Percentiles rank a stretch among this genome's conserved stretches.
Conservation (phyloP, 495 filamentous ascomycete genomes). For the Lasiosphaeria ovina region DNA sequence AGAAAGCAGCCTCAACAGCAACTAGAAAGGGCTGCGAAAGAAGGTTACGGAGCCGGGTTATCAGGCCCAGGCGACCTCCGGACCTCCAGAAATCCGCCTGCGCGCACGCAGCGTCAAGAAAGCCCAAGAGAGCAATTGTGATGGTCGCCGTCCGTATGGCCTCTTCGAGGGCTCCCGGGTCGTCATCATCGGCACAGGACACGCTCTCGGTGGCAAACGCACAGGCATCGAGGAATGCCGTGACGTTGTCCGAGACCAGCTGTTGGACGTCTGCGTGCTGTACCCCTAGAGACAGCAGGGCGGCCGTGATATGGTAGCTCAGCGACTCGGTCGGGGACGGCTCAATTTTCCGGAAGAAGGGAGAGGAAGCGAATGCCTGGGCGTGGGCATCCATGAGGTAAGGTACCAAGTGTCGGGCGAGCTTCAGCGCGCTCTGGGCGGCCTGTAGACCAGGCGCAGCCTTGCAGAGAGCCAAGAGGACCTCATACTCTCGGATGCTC, state of each 20-base stretch:
- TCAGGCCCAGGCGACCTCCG: conserved; percentile 64
- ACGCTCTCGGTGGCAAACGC: conserved; percentile 45
- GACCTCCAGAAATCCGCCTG: conserved; percentile 76
- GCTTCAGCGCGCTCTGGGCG: conserved; percentile 65
- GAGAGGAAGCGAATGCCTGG: conserved; percentile 74
- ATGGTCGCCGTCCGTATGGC: conserved; percentile 68
- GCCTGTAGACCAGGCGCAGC: conserved; percentile 70
- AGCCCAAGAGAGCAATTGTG: conserved; percentile 79
- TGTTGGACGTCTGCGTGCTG: conserved; percentile 65
- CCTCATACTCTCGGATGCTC: conserved; percentile 80
- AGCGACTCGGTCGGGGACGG: conserved; percentile 90
- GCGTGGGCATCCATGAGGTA: conserved; percentile 80
- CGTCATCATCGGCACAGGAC: conserved; percentile 49
- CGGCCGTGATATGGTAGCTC: conserved; percentile 71
- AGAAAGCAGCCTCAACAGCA: conserved; percentile 81
- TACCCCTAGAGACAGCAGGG: conserved; percentile 73
- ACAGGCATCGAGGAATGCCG: conserved; percentile 67
- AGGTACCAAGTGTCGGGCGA: conserved; percentile 69
- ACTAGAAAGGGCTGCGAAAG: conserved; percentile 81
- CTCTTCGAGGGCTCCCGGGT: conserved; percentile 57
- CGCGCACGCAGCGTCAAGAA: conserved; percentile 74
- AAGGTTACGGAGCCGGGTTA: conserved; percentile 65
- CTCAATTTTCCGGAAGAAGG: conserved; percentile 75
- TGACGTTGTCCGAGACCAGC: conserved; percentile 57
- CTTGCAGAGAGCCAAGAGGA: conserved; percentile 83